Percentiles rank a stretch among this genome's conserved stretches.
Conservation (phyloP, 2,329 filamentous ascomycete genomes). For the Alternaria brassicae region DNA sequence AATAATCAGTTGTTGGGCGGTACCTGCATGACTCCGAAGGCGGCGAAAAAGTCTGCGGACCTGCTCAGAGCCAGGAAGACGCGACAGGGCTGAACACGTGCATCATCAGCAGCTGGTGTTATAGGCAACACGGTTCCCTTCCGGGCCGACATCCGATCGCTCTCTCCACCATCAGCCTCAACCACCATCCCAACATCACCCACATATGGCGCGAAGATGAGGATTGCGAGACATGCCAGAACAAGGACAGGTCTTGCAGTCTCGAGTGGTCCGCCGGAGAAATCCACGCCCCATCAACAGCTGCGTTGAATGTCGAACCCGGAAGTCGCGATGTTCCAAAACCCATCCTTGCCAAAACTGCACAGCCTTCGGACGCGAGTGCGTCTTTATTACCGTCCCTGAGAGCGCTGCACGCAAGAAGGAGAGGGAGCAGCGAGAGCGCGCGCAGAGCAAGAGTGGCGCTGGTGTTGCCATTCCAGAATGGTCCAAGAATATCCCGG, state of each 20-base stretch:
- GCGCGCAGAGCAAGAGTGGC: constrained; percentile 36
- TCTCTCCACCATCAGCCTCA: constrained; percentile 22
- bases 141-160: constrained; percentile 31
- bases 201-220: constrained; percentile 45
- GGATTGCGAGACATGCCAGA: constrained; percentile 46
- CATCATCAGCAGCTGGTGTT: constrained; percentile 4
- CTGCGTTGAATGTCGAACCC: constrained; percentile 50
- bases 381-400: constrained; percentile 50
- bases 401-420: constrained; percentile 49
- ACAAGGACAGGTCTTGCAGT: constrained; percentile 47
- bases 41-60: constrained; percentile 27
- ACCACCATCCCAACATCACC: constrained; percentile 22
- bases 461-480: constrained; percentile 37
- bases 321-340: constrained; percentile 50
- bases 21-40: constrained; percentile 34
- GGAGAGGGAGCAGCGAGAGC: constrained; percentile 46
- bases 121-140: constrained; percentile 14
- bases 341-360: constrained; percentile 51
- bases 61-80: constrained; percentile 13
- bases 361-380: constrained; percentile 50
- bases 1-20: constrained; percentile 16
- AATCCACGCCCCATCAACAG: constrained; percentile 51
- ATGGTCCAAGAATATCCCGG: constrained; percentile 48
- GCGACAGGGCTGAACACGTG: constrained; percentile 30
- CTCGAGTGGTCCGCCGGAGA: constrained; percentile 48